Base-by-base conservation (phyloP, 805 yeast genomes). In the Starmera caribaea region DNA sequence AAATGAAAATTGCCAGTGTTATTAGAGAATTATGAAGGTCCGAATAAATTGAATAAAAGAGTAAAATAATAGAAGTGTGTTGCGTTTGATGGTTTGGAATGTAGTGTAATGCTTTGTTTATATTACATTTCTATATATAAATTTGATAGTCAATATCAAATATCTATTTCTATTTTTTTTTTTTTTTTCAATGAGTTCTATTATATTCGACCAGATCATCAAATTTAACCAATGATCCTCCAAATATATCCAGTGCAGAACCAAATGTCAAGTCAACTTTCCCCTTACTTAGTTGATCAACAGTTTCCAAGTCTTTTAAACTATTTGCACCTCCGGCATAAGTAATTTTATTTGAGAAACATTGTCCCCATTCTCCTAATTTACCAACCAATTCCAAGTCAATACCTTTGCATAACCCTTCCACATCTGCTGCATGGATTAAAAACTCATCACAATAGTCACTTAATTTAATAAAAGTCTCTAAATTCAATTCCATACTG, bases 391-490 rank as follows among this genome's bases (percentile, higher is more conserved):
- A 65, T 14, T 77, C 73, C 54, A 79, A 79, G 54, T 92, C 99
- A 29, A 92, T 84, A 1, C 99, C 99, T 33, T 76, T 73, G 58
- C 98, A 92, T 14, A 92, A 68, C 0, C 99, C 99, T 61, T 92
- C 99, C 3, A 92, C 97, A 60, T 92, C 98, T 0, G 98, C 99
- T 3, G 98, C 98, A 63, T 92, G 99, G 14, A 92, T 81, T 39
- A 92, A 64, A 54, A 90, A 85, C 62, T 92, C 98, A 46, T 76
- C 73, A 51, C 97, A 86, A 61, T 81, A 85, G 37, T 66, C 41
- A 8, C 80, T 61, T 32, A 92, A 68, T 36, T 59, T 44, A 4
- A 50, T 55, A 43, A 92, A 71, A 24, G 82, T 71, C 21, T 71
- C 73, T 37, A 59, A 57, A 37, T 66, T 66, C 39, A 92, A 65